phyloP scores from a whole-genome alignment of 148 eudicot species.

The Arbutus unedo region DNA sequence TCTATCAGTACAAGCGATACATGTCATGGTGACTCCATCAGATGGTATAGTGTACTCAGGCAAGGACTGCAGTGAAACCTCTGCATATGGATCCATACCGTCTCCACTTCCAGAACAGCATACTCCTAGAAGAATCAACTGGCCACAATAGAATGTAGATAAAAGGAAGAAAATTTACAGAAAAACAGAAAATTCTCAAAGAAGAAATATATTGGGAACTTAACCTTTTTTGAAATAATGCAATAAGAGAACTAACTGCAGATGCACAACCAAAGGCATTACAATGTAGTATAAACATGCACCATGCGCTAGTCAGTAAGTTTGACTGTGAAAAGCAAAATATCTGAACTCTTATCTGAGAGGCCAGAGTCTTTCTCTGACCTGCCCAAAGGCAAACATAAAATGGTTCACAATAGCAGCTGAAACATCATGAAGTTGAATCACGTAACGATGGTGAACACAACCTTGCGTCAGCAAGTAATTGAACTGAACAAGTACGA shows the following conservation, averaged over 20 bases:
- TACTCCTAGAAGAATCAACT: slow-evolving; percentile 93
- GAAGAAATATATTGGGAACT: not conserved
- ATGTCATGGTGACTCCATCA: slow-evolving; percentile 95
- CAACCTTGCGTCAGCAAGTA: not conserved
- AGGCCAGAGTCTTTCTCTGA: not conserved
- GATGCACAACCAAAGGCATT: not conserved
- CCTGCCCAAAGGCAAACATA: not conserved
- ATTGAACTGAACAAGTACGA: not conserved
- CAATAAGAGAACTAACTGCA: not conserved
- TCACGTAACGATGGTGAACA: not conserved
- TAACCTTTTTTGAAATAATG: not conserved
- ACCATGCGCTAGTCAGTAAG: not conserved
- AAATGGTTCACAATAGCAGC: not conserved
- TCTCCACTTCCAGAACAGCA: slow-evolving; percentile 90
- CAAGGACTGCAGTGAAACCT: slow-evolving; percentile 82
- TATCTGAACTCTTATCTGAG: not conserved
- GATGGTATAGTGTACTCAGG: slow-evolving; percentile 85
- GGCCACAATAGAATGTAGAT: slow-evolving; percentile 24
- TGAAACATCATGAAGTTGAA: slow-evolving; percentile 1
- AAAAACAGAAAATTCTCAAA: not conserved
- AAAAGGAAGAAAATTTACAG: not conserved
- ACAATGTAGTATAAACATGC: not conserved
- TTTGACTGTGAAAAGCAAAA: not conserved
- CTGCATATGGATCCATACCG: slow-evolving; percentile 90
- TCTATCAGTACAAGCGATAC: slow-evolving; percentile 73